Evolutionary conservation across 2,329 filamentous ascomycete species (phyloP).

Genomic region (Penicillium psychrosexuale): DNA sequence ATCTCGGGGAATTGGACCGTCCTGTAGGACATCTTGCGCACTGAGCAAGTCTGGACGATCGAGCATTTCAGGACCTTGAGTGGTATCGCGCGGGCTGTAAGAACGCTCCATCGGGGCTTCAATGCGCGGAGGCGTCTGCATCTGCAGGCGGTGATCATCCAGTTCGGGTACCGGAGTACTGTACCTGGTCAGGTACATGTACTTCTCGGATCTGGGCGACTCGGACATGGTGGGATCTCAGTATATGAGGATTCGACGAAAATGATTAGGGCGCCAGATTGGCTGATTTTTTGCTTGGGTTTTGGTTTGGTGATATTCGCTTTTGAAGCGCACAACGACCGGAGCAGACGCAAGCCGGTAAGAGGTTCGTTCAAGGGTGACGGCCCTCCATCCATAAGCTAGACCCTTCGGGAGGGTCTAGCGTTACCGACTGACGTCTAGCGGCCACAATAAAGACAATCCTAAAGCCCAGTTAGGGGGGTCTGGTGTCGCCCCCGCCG

Average conservation of each 20-base stretch:
- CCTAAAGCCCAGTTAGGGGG: constrained; percentile 75
- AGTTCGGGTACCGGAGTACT: constrained; percentile 65
- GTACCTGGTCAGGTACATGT: constrained; percentile 57
- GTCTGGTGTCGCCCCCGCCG: constrained; percentile 93
- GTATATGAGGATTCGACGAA: neutral
- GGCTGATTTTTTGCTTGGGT: neutral
- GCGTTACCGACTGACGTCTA: constrained; percentile 37
- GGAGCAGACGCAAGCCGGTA: constrained; percentile 26
- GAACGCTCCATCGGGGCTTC: constrained; percentile 39
- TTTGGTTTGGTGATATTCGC: constrained; percentile 9
- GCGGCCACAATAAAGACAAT: constrained; percentile 33
- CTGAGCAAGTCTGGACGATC: constrained; percentile 49
- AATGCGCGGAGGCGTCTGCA: constrained; percentile 37
- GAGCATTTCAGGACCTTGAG: constrained; percentile 48
- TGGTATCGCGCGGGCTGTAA: constrained; percentile 35
- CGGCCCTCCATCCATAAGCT: constrained; percentile 40
- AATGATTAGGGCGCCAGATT: constrained; percentile 20
- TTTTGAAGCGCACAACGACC: constrained; percentile 24
- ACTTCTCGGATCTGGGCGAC: constrained; percentile 63
- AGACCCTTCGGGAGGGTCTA: constrained; percentile 45
- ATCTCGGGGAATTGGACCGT: constrained; percentile 63
- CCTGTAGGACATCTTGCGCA: constrained; percentile 46
- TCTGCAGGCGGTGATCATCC: constrained; percentile 73
- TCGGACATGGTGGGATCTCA: constrained; percentile 44
- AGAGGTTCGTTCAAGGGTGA: constrained; percentile 29